Percentiles rank a stretch among this genome's conserved stretches.
These are phyloP conservation scores for Beauveria sp. DNA, from an alignment of 2,329 filamentous ascomycete genomes.

Conservation along the genomic window DNA sequence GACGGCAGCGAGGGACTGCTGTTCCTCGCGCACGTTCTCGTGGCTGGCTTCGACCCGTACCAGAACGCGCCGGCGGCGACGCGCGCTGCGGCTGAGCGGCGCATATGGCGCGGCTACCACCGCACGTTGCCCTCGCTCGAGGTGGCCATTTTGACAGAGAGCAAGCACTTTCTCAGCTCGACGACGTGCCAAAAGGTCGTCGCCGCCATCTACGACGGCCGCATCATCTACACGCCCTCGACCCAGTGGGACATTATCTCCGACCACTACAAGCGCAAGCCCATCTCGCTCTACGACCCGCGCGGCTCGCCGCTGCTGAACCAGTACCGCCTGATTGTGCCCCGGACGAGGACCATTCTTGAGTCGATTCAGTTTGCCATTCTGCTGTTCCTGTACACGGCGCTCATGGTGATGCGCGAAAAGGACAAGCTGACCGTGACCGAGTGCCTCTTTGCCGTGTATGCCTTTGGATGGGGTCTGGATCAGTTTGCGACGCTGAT, in stretches of 20 bases:
- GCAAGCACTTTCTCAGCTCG: slow-evolving; percentile 69
- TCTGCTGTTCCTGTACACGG: slow-evolving; percentile 60
- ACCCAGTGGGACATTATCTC: slow-evolving; percentile 78
- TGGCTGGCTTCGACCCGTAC: slow-evolving; percentile 79
- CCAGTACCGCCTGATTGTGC: slow-evolving; percentile 78
- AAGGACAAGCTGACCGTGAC: slow-evolving; percentile 45
- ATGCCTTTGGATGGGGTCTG: slow-evolving; percentile 69
- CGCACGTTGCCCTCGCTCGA: slow-evolving; percentile 70
- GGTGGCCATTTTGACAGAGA: slow-evolving; percentile 75
- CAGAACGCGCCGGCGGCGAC: slow-evolving; percentile 70
- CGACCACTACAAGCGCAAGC: slow-evolving; percentile 77
- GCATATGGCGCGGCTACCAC: slow-evolving; percentile 39
- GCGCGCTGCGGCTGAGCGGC: slow-evolving; percentile 46
- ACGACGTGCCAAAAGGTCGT: slow-evolving; percentile 77
- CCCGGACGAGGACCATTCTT: slow-evolving; percentile 66
- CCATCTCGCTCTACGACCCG: slow-evolving; percentile 74
- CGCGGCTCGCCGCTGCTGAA: slow-evolving; percentile 68
- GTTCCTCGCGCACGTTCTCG: slow-evolving; percentile 68
- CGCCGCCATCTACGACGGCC: slow-evolving; percentile 72
- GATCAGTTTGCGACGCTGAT: slow-evolving; percentile 71
- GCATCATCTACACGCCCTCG: slow-evolving; percentile 75
- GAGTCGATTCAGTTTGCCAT: slow-evolving; percentile 68
- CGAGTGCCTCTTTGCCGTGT: slow-evolving; percentile 64
- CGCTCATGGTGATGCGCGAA: slow-evolving; percentile 63
- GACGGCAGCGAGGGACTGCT: slow-evolving; percentile 63